Conservation (phyloP, 2,329 filamentous ascomycete species). For the Ceratocystis destructans region DNA sequence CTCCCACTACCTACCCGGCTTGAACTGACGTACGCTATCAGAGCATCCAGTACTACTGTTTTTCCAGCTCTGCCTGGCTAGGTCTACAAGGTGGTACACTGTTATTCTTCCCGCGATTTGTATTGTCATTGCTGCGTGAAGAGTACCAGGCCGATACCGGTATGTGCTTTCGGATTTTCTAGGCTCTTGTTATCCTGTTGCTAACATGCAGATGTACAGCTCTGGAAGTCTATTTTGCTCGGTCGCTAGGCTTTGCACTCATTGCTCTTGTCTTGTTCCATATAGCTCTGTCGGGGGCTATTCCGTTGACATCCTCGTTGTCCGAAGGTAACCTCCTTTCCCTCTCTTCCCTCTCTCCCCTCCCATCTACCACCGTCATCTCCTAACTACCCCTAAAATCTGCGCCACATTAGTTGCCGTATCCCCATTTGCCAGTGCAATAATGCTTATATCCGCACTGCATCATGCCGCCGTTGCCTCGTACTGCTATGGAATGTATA, state of each 20-base stretch:
- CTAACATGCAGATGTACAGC: conserved; percentile 26
- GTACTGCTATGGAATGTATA: conserved; percentile 56
- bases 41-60: conserved; percentile 38
- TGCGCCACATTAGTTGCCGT: conserved; percentile 24
- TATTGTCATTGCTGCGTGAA: conserved; percentile 31
- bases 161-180: conserved; percentile 21
- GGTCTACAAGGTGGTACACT: conserved; percentile 35
- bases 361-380: conserved; percentile 2
- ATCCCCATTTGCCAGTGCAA: conserved; percentile 52
- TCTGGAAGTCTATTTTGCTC: conserved; percentile 60
- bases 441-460: conserved; percentile 48
- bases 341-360: conserved; percentile 8
- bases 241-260: conserved; percentile 54
- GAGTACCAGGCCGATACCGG: conserved; percentile 26
- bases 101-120: conserved; percentile 35
- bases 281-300: conserved; percentile 55
- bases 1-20: not conserved
- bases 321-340: conserved; percentile 26
- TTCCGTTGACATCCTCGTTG: conserved; percentile 45
- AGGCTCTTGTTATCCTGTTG: not conserved
- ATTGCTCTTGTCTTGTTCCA: conserved; percentile 49
- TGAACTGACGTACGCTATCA: conserved; percentile 21
- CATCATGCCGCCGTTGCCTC: conserved; percentile 52
- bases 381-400: conserved; percentile 9
- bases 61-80: conserved; percentile 40